Conservation (phyloP, 2,329 filamentous ascomycete species). For the Botryotinia globosa region DNA sequence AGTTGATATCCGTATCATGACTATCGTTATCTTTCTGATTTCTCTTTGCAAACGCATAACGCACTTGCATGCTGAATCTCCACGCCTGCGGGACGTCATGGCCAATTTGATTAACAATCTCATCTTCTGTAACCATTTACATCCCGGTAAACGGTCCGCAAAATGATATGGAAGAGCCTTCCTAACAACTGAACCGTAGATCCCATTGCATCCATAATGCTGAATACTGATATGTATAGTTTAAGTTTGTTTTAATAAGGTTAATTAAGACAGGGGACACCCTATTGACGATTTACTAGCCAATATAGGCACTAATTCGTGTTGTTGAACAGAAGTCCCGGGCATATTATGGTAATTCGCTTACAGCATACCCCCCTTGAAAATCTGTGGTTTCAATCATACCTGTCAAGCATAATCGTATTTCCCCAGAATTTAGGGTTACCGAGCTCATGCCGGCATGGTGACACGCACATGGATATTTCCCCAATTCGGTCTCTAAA, state of each 20-base stretch:
- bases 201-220: background rate
- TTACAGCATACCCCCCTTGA: background rate
- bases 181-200: too few species aligned
- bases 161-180: background rate
- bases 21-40: background rate
- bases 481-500: too few species aligned
- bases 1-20: background rate
- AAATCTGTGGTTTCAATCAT: background rate
- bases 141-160: background rate
- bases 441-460: slow-evolving; percentile 1
- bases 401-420: background rate
- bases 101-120: background rate
- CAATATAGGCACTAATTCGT: background rate
- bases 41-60: background rate
- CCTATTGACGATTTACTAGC: background rate
- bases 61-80: background rate
- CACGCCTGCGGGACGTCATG: background rate
- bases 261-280: background rate
- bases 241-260: background rate
- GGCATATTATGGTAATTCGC: background rate
- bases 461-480: background rate
- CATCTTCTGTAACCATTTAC: background rate
- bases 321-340: background rate
- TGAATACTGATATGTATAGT: background rate
- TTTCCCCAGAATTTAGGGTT: slow-evolving; percentile 17